Evolutionary conservation across 2,329 filamentous ascomycete species (phyloP), one percentile per base, ranked within the genome.

Genomic region (Claviceps purpurea): DNA sequence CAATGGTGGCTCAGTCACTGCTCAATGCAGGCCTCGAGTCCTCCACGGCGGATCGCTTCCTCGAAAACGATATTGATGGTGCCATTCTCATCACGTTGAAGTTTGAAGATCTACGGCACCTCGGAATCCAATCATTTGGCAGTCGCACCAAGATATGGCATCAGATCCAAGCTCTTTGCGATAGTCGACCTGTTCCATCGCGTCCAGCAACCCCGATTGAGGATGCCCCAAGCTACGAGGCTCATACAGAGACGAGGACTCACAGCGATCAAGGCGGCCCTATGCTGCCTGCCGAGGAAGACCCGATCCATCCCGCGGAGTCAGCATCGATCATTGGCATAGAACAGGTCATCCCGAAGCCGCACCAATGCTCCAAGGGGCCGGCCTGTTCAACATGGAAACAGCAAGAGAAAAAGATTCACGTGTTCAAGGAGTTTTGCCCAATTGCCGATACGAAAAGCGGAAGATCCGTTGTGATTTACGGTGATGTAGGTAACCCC

Each of bases 301-400:
- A 90, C 59, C 70, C 79, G 47, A 84, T 93, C 63, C 84, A 84
- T 1, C 88, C 88, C 2, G 78, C 83, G 54, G 87, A 95, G 65
- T 91, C 88, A 1, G 84, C 93, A 4, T 95, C 89, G 0, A 95
- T 95, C 59, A 89, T 95, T 38, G 89, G 86, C 30, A 95, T 95
- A 56, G 89, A 95, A 69, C 88, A 95, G 66, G 73, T 93, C 51
- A 77, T 95, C 51, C 89, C 89, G 5, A 90, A 88, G 69, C 80
- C 84, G 16, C 90, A 95, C 68, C 77, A 78, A 52, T 96, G 90
- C 70, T 81, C 81, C 46, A 95, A 94, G 66, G 90, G 90, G 46
- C 87, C 93, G 66, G 82, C 85, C 59, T 95, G 90, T 68, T 74
- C 80, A 48, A 94, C 89, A 65, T 95, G 79, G 77, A 80, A 77